Evolutionary conservation across 495 filamentous ascomycete species (phyloP), one percentile per base, ranked within the genome.

Genomic region (Xylaria venustula): DNA sequence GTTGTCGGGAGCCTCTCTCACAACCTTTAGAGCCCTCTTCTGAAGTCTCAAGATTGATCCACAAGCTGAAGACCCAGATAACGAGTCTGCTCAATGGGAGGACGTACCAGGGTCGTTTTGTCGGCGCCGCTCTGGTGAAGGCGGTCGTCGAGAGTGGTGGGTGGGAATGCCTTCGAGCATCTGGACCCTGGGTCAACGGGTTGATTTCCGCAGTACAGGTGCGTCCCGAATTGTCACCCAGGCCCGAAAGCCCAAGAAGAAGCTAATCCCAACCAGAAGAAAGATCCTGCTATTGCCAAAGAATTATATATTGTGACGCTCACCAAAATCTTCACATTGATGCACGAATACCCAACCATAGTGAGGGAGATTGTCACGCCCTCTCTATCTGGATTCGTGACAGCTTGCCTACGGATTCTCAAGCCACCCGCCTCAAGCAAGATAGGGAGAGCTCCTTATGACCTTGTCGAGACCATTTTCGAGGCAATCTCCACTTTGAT

Each of bases 341-440:
- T 90, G 56, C 91, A 91, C 64, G 85, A 86, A 51, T 89, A 91
- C 74, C 89, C 86, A 40, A 92, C 89, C 17, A 79, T 96, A 22
- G 80, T 93, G n/a, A 81, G 92, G 64, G 92, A 96, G 69, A 89
- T 95, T 62, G 92, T 90, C 1, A 95, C 91, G 3, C 92, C 92
- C 9, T 88, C 85, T 17, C 78, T 97, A 14, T 86, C 90, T 15
- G 76, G 79, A 5, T 95, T 91, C 64, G 81, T 90, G 53, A 85
- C 85, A 9, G 80, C 87, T 7, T 91, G 89, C 54, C 73, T 96
- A 20, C 87, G 88, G 67, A 75, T 91, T 23, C 73, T 90, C 52
- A 85, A 84, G 37, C 74, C 75, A 2, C 75, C 76, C 11, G 61
- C 66, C 2, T 71, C 71, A 53, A 81, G 68, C 72, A 79, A 75